Base-by-base conservation (phyloP, 208 protist genomes). In the Crithidia sp. region DNA sequence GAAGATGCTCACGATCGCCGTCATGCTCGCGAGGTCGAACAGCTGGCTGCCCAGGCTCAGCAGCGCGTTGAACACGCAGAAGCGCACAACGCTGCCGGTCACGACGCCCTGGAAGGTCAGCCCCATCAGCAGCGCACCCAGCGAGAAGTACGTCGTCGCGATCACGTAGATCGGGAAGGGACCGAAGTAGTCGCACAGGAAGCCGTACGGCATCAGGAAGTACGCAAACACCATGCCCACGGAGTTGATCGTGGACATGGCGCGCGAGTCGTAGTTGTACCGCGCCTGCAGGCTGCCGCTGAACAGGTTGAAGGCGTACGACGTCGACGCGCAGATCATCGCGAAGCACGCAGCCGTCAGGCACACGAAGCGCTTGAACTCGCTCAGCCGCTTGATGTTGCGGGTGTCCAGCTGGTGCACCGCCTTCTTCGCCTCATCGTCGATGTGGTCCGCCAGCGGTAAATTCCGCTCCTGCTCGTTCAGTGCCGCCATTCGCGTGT, bases 281-380 rank as follows among this genome's bases (percentile, higher is more conserved):
- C 73, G 67, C 7, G 45, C 10, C 44, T 87, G 82, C 37, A 93
- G 37, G 10, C 17, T 52, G 3, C 65, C 79, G 67, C 74, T 84
- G 73, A 88, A 86, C 9, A 93, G 70, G 67, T 89, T 93, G 70
- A 81, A 90, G 50, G 83, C 77, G 63, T 89, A 92, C 41, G 56
- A 75, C 6, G 78, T 77, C 9, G 87, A 92, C 14, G 78, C 73
- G 43, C 71, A 84, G 57, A 62, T 62, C 57, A 62, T 62, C 39
- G 57, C 57, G 39, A 62, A 41, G 57, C 19, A 80, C 74, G 67
- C 67, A 68, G 71, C 67, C 14, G 78, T 74, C 55, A 88, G 62
- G 61, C 79, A 57, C 41, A 57, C 54, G 69, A 88, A 88, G 45
- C 79, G 79, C 39, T 50, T 60, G 43, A 73, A 54, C 52, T 88